Conservation (phyloP, 129 eudicot genomes). For the Saposhnikovia divaricata region DNA sequence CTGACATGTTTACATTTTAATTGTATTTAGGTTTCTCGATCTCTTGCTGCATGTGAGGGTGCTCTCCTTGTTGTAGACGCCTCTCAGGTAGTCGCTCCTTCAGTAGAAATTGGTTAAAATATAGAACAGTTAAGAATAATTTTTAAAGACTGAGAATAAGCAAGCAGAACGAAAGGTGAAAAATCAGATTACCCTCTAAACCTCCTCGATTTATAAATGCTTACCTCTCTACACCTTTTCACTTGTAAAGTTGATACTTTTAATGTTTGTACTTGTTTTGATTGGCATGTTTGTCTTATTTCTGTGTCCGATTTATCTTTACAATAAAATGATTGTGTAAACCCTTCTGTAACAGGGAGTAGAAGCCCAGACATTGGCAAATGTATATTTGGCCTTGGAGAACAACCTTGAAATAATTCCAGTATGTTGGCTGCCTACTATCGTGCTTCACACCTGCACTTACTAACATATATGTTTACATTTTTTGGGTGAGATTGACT, state of each 20-base stretch:
- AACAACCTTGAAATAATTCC: conserved; percentile 97
- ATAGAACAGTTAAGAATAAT: neutral
- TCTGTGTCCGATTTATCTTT: neutral
- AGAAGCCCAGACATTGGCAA: conserved; percentile 95
- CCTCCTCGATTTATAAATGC: neutral
- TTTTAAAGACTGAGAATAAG: neutral
- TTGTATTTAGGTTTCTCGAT: conserved; percentile 66
- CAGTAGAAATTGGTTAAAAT: neutral
- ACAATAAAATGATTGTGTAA: neutral
- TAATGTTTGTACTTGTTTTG: neutral
- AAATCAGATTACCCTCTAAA: neutral
- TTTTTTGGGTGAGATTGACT: neutral
- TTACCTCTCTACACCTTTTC: neutral
- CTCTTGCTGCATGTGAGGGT: conserved; percentile 99
- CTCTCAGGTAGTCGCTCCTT: conserved; percentile 55
- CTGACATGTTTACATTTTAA: neutral
- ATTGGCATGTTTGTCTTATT: neutral
- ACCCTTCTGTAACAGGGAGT: conserved; percentile 63
- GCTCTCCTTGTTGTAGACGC: conserved; percentile 99
- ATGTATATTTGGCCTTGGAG: conserved; percentile 96
- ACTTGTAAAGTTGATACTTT: neutral
- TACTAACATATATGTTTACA: neutral
- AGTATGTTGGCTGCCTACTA: conserved; percentile 40
- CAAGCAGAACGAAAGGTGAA: neutral
- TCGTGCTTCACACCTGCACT: neutral